Percentiles rank a stretch among this genome's conserved stretches.
Conservation (phyloP, 2,329 filamentous ascomycete genomes). For the Biscogniauxia mediterranea region DNA sequence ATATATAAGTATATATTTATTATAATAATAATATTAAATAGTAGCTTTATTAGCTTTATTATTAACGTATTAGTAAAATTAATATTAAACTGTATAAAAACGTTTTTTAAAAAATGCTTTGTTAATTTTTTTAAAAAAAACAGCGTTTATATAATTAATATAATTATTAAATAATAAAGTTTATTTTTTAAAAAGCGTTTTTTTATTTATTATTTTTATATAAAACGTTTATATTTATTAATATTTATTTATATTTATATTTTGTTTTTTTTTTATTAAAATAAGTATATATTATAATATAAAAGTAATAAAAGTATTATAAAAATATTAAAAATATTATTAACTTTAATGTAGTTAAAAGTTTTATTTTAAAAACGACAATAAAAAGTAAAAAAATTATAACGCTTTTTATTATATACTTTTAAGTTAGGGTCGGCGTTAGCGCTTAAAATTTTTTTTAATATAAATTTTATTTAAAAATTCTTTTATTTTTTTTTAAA, state of each 20-base stretch:
- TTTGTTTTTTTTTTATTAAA: too few species aligned
- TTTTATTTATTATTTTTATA: too few species aligned
- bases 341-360: background rate
- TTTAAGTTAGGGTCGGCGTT: background rate
- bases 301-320: too few species aligned
- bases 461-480: background rate
- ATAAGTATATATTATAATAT: too few species aligned
- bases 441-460: background rate
- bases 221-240: background rate
- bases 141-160: background rate
- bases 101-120: too few species aligned
- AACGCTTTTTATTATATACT: background rate
- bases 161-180: background rate
- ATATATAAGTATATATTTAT: background rate
- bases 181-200: too few species aligned
- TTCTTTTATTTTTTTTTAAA: background rate
- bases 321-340: too few species aligned
- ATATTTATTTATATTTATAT: too few species aligned
- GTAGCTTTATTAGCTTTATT: background rate
- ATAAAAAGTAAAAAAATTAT: background rate
- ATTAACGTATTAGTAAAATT: background rate
- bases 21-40: background rate
- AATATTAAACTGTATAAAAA: too few species aligned
- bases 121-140: too few species aligned
- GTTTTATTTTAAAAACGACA: background rate